Evolutionary conservation across 306 rosid genomes (phyloP).

Genomic region (Castanospermum australe): DNA sequence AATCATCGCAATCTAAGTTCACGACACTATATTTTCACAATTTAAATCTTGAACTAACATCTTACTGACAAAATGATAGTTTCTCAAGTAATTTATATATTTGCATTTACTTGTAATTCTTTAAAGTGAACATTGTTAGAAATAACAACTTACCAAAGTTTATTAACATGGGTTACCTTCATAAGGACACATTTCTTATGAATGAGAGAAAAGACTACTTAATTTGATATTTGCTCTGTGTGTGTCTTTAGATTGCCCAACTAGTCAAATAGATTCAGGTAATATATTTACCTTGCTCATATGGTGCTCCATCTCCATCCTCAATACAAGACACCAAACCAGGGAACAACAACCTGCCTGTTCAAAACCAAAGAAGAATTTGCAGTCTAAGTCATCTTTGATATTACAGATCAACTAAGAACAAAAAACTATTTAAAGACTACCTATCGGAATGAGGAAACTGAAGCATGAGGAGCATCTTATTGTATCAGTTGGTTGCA

Average conservation of each 20-base stretch:
- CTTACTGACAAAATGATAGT: background rate
- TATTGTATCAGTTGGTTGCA: conserved; percentile 14
- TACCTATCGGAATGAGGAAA: conserved; percentile 65
- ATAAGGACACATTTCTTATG: background rate
- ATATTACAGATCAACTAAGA: background rate
- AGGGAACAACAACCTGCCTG: conserved; percentile 55
- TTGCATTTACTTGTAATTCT: background rate
- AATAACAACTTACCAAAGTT: background rate
- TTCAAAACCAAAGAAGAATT: conserved; percentile 7
- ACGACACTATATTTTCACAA: background rate
- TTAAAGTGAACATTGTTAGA: background rate
- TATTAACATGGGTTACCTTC: background rate
- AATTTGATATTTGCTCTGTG: too few relatives aligned
- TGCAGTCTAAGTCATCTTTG: background rate
- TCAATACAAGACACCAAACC: background rate
- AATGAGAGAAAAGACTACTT: too few relatives aligned
- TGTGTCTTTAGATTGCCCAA: background rate
- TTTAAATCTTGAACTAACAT: background rate
- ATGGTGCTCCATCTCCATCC: background rate
- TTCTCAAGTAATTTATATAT: too few relatives aligned
- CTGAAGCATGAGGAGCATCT: conserved; percentile 69
- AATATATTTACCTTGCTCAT: conserved; percentile 43
- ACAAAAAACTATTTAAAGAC: background rate
- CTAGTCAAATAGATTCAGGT: background rate
- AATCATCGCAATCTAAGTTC: background rate